A percentile compares a stretch with the other conserved stretches of the same genome.
These are phyloP conservation scores for Pisolithus albus DNA, from an alignment of 768 basidiomycete genomes.

Conservation along the genomic window DNA sequence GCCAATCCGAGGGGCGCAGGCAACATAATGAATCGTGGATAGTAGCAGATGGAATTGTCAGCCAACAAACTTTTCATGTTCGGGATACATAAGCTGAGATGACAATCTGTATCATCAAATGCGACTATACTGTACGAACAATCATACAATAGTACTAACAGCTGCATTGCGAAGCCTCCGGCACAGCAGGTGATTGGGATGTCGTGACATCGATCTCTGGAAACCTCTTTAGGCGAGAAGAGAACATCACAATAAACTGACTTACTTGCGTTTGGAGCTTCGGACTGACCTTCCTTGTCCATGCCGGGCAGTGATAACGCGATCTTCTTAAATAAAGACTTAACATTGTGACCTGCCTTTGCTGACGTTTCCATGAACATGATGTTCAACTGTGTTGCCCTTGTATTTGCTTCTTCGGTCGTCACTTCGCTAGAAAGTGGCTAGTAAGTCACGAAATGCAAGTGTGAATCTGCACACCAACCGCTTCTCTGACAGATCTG, in stretches of 20 bases:
- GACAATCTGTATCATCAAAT: conserved; percentile 15
- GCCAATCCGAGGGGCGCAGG: conserved; percentile 85
- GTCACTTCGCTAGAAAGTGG: conserved; percentile 81
- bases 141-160: conserved; percentile 43
- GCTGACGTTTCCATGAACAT: conserved; percentile 99
- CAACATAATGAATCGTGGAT: conserved; percentile 92
- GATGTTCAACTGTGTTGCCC: conserved; percentile 83
- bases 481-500: conserved; percentile 98
- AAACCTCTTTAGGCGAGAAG: conserved; percentile 4
- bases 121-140: conserved; percentile 22
- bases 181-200: conserved; percentile 57
- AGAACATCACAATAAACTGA: conserved; percentile 2
- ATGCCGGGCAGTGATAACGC: conserved; percentile 96
- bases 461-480: conserved; percentile 31
- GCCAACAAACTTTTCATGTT: conserved; percentile 1
- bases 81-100: conserved; percentile 8
- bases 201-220: conserved; percentile 91
- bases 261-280: conserved; percentile 47
- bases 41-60: conserved; percentile 6
- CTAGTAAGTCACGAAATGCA: conserved; percentile 4
- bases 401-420: conserved; percentile 90
- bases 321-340: conserved; percentile 98
- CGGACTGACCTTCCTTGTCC: conserved; percentile 69
- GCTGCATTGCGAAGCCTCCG: conserved; percentile 81
- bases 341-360: conserved; percentile 98